Base-by-base conservation (phyloP, 2,329 filamentous ascomycete genomes). In the Cryphonectria nitschkei region DNA sequence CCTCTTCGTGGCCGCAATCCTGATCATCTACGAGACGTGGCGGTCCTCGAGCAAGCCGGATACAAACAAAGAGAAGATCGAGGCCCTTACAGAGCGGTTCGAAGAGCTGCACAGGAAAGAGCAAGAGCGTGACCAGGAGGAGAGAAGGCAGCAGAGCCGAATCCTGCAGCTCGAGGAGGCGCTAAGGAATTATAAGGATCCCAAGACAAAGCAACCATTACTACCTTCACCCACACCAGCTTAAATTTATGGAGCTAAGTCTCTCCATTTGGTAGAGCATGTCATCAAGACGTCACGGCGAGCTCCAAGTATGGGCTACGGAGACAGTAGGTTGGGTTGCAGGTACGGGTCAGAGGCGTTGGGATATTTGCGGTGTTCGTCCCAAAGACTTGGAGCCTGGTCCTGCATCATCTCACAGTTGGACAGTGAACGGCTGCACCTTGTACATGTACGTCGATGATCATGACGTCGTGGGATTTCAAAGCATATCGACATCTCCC, bases 11-110 rank as follows among this genome's bases (percentile, higher is more conserved):
- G 89, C 88, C 8, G 81, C 83, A 19, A 84, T 79, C 29, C 77
- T 91, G 65, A 85, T 91, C 69, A 79, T 90, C 50, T 91, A 88
- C 78, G 89, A 91, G 79, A 90, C 87, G 74, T 86, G 87, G 78
- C 86, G 84, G 74, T 81, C 86, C 9, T 83, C 84, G n/a, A 81
- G 84, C 74, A 91, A 91, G 78, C 88, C 89, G 11, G 89, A 91
- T 75, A 74, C 81, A 68, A 89, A 88, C 75, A 80, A 82, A 60
- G 84, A 88, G 76, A 84, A 80, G 73, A 84, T 89, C 68, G 82
- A 84, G 37, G 85, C 85, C 70, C 81, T 90, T 37, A 80, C 82
- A 50, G 76, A 78, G 64, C 81, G 82, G 70, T 76, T 88, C 16
- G 85, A 87, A 37, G 84, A 86, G 72, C 79, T 89, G 52, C 82